phyloP scores from a whole-genome alignment of 1,284 basidiomycete genomes.

The Farysia itapuensis region DNA sequence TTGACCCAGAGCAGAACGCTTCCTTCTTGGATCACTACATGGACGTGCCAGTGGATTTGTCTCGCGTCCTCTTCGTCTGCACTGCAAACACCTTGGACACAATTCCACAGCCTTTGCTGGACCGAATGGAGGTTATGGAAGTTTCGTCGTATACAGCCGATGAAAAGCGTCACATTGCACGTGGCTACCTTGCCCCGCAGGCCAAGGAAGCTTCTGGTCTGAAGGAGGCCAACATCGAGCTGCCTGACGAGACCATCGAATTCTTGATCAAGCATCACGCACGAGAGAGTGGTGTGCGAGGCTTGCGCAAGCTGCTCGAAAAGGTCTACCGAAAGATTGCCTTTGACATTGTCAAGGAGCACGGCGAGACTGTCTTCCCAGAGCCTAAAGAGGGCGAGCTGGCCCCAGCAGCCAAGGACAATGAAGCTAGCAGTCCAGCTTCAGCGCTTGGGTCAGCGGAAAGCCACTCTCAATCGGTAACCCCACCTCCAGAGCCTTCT shows the following conservation, averaged over 20 bases:
- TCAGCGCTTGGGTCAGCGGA: conserved; percentile 25
- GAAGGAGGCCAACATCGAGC: conserved; percentile 50
- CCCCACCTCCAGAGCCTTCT: conserved; percentile 19
- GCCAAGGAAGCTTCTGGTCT: conserved; percentile 89
- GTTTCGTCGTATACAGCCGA: conserved; percentile 85
- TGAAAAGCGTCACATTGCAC: conserved; percentile 91
- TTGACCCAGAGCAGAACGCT: conserved; percentile 96
- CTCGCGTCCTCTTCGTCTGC: conserved; percentile 94
- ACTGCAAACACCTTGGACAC: conserved; percentile 77
- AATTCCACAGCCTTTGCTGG: conserved; percentile 91
- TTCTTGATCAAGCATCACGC: conserved; percentile 94
- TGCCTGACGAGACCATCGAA: conserved; percentile 70
- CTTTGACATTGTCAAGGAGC: conserved; percentile 83
- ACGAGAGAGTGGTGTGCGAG: conserved; percentile 77
- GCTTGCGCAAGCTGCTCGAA: conserved; percentile 52
- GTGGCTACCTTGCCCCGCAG: conserved; percentile 87
- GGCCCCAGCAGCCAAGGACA: conserved; percentile 15
- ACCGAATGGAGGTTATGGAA: conserved; percentile 89
- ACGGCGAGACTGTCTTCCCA: conserved; percentile 84
- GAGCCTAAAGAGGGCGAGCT: conserved; percentile 65
- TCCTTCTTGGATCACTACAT: conserved; percentile 96
- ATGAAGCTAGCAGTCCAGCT: background rate
- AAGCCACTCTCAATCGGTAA: conserved; percentile 58
- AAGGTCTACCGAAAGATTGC: conserved; percentile 98
- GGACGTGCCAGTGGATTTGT: conserved; percentile 95